Percentiles rank a stretch among this genome's conserved stretches.
Evolutionary conservation across 2,329 filamentous ascomycete genomes (phyloP).

Genomic region (Harringtonia lauricola): DNA sequence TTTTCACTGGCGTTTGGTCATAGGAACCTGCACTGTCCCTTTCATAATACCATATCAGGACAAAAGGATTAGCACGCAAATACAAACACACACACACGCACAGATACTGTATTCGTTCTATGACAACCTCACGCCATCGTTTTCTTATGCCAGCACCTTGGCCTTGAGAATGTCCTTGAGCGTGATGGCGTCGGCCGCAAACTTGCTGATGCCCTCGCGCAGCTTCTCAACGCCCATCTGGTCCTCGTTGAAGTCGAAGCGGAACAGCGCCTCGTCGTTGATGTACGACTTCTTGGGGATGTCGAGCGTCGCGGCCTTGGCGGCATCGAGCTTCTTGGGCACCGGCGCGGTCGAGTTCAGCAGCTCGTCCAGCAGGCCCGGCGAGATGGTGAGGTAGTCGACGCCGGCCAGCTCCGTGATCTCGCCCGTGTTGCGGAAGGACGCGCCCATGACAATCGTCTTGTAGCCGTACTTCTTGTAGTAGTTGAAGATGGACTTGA

Average conservation of each 20-base stretch:
- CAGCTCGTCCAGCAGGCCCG: constrained; percentile 87
- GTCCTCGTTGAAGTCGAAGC: constrained; percentile 99
- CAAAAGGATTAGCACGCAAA: too few species aligned
- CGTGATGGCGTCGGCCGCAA: constrained; percentile 87
- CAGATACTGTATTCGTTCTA: too few species aligned
- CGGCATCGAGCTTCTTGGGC: constrained; percentile 83
- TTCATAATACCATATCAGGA: too few species aligned
- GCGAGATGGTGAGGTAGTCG: constrained; percentile 97
- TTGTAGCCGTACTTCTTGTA: constrained; percentile 99
- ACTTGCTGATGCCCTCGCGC: constrained; percentile 98
- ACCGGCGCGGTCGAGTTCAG: constrained; percentile 72
- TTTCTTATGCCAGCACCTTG: constrained; percentile 49
- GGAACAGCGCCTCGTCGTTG: constrained; percentile 79
- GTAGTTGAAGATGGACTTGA: constrained; percentile 97
- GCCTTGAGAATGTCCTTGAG: constrained; percentile 84
- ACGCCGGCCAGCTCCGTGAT: constrained; percentile 97
- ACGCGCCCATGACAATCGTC: constrained; percentile 99
- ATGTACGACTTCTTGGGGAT: constrained; percentile 88
- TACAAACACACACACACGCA: too few species aligned
- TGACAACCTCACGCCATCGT: neutral
- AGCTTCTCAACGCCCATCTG: constrained; percentile 99
- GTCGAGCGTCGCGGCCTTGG: constrained; percentile 53
- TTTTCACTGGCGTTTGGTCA: too few species aligned
- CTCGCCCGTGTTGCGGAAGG: constrained; percentile 92
- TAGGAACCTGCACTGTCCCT: too few species aligned